phyloP scores from a whole-genome alignment of 1,284 basidiomycete species.

The Cronartium ribicola region DNA sequence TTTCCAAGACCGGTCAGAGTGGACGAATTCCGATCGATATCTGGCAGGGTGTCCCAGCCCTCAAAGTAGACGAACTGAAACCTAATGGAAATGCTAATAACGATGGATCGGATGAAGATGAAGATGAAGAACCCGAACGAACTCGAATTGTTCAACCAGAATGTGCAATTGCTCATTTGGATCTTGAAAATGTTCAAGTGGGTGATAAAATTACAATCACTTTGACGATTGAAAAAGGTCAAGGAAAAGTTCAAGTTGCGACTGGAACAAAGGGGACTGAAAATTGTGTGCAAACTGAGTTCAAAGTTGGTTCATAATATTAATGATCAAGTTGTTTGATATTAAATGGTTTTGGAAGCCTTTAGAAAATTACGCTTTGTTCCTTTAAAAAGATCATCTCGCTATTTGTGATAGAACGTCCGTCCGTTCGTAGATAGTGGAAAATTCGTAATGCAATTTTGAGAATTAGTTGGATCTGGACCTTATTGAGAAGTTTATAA shows the following conservation, averaged over 20 bases:
- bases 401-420: not conserved
- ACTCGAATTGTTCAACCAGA: slow-evolving; percentile 45
- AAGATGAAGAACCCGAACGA: slow-evolving; percentile 62
- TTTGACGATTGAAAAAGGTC: slow-evolving; percentile 21
- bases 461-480: not conserved
- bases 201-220: slow-evolving; percentile 17
- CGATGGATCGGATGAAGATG: slow-evolving; percentile 49
- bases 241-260: slow-evolving; percentile 32
- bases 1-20: slow-evolving; percentile 59
- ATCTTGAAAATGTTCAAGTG: slow-evolving; percentile 24
- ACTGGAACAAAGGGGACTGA: slow-evolving; percentile 26
- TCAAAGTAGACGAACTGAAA: slow-evolving; percentile 59
- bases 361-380: not conserved
- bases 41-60: slow-evolving; percentile 77
- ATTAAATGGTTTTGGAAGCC: not conserved
- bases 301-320: slow-evolving; percentile 3
- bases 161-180: slow-evolving; percentile 21
- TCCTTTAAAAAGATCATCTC: not conserved
- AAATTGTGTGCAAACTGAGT: slow-evolving; percentile 9
- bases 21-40: slow-evolving; percentile 68
- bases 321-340: not conserved
- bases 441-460: slow-evolving; percentile 1
- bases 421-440: not conserved
- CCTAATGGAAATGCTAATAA: slow-evolving; percentile 53
- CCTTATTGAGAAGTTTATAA: too few species aligned